Conservation (phyloP, 306 rosid genomes). For the Begonia masoniana region DNA sequence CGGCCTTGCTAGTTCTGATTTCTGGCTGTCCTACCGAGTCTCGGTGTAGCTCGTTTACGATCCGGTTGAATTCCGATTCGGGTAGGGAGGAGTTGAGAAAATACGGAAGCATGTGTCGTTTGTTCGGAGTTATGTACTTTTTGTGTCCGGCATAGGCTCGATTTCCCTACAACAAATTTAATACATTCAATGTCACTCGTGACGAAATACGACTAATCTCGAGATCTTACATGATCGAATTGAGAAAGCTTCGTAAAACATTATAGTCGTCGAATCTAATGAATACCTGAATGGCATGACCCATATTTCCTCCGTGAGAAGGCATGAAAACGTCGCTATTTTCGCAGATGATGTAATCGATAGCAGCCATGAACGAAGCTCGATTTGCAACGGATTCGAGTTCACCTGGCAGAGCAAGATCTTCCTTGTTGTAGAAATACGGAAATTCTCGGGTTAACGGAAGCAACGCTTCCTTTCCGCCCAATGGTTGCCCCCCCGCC, state of each 20-base stretch:
- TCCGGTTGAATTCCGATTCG: constrained; percentile 51
- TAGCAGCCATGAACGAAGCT: constrained; percentile 92
- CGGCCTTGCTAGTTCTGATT: constrained; percentile 37
- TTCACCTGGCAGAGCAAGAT: constrained; percentile 65
- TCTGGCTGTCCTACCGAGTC: constrained; percentile 86
- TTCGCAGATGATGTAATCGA: constrained; percentile 79
- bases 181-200: not conserved
- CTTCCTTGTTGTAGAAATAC: constrained; percentile 65
- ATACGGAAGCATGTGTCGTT: constrained; percentile 78
- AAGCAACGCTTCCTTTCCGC: constrained; percentile 76
- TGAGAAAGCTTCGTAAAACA: too few relatives aligned
- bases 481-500: constrained; percentile 96
- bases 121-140: constrained; percentile 92
- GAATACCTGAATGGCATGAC: constrained; percentile 83
- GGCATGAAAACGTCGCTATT: constrained; percentile 96
- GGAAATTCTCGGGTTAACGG: constrained; percentile 56
- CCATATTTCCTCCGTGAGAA: constrained; percentile 99
- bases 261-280: not conserved
- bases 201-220: not conserved
- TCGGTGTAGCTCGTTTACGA: constrained; percentile 55
- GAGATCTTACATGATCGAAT: not conserved
- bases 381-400: constrained; percentile 52
- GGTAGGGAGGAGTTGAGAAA: constrained; percentile 54
- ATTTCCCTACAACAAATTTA: constrained; percentile 43
- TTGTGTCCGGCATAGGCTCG: constrained; percentile 83